Evolutionary conservation across 805 yeast species (phyloP), one percentile per base, ranked within the genome.

Genomic region (Isabelozyma rhagii): DNA sequence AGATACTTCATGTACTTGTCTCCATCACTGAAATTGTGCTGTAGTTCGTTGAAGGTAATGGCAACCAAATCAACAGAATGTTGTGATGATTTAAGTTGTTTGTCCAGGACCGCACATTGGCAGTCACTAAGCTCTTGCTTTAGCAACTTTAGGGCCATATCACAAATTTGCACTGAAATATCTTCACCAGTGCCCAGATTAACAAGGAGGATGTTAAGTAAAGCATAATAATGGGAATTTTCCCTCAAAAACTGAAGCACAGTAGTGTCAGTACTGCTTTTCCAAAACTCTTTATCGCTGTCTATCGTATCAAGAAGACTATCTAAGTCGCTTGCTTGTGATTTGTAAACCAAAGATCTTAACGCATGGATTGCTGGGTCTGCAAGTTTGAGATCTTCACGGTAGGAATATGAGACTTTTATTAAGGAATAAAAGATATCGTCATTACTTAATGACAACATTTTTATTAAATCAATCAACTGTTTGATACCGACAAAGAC

Each of bases 1-100:
- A 73, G 59, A 31, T 60, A 54, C 46, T 63, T 66, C 31, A 71
- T 59, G 51, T 71, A 73, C 6, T 54, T 45, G 3, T 57, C 55
- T 28, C 61, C 59, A 46, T 28, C 36, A 25, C 29, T 25, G 6
- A 17, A 15, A 6, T 17, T 9, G 6, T 49, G 42, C 41, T 39
- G n/a, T 39, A 14, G 15, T 39, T 17, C 21, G 41, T 39, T 39
- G 21, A 39, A 31, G 36, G n/a, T 31, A 6, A 13, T 31, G 36
- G 36, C 10, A 1, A 31, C 36, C 36, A 31, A 31, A 8, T 31
- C 36, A 8, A 31, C 36, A 5, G 36, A 31, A 8, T 31, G 36
- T 4, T 13, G n/a, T 31, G 36, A 1, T 4, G n/a, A 10, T 13
- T 31, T 31, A 8, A 31, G 36, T 4, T 10, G n/a, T 31, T 31